These are phyloP conservation scores for Eucalyptus pauciflora DNA, from an alignment of 345 rosid species.

Conservation along the genomic window DNA sequence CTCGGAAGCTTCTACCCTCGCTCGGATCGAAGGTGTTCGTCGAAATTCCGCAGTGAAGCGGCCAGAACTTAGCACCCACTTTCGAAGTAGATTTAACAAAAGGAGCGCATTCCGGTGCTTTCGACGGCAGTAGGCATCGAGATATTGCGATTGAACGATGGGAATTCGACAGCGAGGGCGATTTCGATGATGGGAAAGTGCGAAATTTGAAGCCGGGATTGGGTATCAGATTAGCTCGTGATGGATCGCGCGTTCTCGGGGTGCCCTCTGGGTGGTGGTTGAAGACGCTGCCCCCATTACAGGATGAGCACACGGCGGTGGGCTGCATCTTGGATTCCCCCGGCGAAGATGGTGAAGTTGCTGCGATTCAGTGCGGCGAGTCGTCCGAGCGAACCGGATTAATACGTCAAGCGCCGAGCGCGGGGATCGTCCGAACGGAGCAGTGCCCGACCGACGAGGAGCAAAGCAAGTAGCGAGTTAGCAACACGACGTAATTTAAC, in stretches of 20 bases:
- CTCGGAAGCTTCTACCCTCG: constrained; percentile 25
- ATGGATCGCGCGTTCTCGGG: not conserved
- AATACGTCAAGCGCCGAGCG: not conserved
- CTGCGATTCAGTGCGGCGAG: not conserved
- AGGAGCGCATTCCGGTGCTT: not conserved
- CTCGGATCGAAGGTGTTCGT: constrained; percentile 19
- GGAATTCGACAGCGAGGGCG: not conserved
- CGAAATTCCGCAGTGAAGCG: constrained; percentile 45
- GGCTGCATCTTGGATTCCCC: not conserved
- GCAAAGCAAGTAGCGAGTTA: not conserved
- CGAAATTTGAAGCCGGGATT: not conserved
- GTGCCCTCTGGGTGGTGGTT: not conserved
- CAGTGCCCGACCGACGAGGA: not conserved
- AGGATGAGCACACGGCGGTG: not conserved
- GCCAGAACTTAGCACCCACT: not conserved
- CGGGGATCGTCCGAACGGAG: not conserved
- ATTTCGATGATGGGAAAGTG: not conserved
- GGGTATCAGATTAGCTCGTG: not conserved
- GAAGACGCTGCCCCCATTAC: not conserved
- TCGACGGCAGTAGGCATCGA: not conserved
- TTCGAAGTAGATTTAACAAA: not conserved
- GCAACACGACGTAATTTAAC: not conserved
- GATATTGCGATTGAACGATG: not conserved
- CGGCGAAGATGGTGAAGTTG: not conserved
- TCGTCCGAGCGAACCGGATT: not conserved